These are phyloP conservation scores for Amphibolis antarctica DNA, from an alignment of 106 monocot species.

Conservation along the genomic window DNA sequence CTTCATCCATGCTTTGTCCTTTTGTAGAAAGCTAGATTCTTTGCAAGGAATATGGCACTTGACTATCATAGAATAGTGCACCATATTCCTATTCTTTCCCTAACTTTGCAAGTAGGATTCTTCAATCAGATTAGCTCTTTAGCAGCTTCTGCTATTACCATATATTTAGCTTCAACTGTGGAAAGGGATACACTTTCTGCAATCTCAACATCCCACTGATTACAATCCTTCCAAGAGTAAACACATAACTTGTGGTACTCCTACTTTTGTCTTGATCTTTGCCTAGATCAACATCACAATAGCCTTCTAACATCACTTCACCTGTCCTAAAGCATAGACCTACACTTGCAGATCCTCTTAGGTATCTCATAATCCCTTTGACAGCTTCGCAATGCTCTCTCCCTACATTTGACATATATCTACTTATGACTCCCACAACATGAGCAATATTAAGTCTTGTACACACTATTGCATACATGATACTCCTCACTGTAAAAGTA, in stretches of 20 bases:
- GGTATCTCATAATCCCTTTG: too few species aligned
- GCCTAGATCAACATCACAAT: too few species aligned
- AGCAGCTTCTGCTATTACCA: background rate
- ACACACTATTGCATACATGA: constrained; percentile 7
- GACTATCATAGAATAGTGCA: background rate
- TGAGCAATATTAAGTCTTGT: too few species aligned
- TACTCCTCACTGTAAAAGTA: background rate
- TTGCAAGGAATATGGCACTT: constrained; percentile 1
- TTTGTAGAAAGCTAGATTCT: background rate
- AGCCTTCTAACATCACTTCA: too few species aligned
- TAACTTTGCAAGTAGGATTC: background rate
- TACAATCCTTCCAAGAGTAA: background rate
- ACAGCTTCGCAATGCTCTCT: too few species aligned
- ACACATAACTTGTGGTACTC: background rate
- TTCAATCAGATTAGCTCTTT: background rate
- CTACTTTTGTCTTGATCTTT: background rate
- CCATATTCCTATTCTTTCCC: background rate
- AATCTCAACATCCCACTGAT: background rate
- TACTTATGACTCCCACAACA: too few species aligned
- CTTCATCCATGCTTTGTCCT: background rate
- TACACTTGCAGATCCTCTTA: too few species aligned
- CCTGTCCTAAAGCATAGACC: too few species aligned
- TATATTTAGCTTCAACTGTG: constrained; percentile 5
- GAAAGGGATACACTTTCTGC: background rate
- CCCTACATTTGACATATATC: too few species aligned